Evolutionary conservation across 208 protist genomes (phyloP), one percentile per base, ranked within the genome.

Genomic region (Wallacemonas sp.): DNA sequence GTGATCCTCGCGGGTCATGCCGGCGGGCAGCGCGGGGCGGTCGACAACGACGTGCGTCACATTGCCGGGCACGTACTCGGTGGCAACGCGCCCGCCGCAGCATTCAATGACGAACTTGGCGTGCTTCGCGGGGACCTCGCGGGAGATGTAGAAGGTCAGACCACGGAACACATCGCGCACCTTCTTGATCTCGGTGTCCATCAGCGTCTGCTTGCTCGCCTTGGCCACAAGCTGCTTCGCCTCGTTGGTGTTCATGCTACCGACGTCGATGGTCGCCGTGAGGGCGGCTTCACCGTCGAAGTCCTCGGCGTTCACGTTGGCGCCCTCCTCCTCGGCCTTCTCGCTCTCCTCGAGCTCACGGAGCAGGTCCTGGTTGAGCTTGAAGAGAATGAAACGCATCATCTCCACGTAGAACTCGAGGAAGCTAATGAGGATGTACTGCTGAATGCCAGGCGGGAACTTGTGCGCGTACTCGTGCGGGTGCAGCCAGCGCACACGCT

Each of bases 341-440:
- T 90, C 65, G 32, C 74, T 39, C 24, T 93, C 89, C 61, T 87
- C 88, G 66, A 95, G 80, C 26, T 87, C 73, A 2, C 90, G 70
- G 14, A 78, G 65, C 6, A 90, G 67, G 30, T 89, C 78, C 26
- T 75, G 33, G 79, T 98, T 98, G n/a, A 99, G 89, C 70, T 98
- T 98, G 81, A 92, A 98, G 49, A 99, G 89, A 17, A 99, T 91
- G 65, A 99, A 99, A 21, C 88, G 83, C 76, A 99, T 81, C 65
- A 99, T 74, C 33, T 96, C 94, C 19, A 93, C 44, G 78, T 99
- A 99, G 61, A 99, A 98, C 82, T 99, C 88, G 0, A 99, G 76
- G 78, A 99, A 99, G 56, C 86, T 98, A 24, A 96, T 62, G 67
- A 99, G 87, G 29, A 99, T 87, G 38, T 96, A 92, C 81, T 98